Percentiles rank a stretch among this genome's conserved stretches.
phyloP scores from a whole-genome alignment of 2,329 filamentous ascomycete genomes.

The Tolypocladium amazonense region DNA sequence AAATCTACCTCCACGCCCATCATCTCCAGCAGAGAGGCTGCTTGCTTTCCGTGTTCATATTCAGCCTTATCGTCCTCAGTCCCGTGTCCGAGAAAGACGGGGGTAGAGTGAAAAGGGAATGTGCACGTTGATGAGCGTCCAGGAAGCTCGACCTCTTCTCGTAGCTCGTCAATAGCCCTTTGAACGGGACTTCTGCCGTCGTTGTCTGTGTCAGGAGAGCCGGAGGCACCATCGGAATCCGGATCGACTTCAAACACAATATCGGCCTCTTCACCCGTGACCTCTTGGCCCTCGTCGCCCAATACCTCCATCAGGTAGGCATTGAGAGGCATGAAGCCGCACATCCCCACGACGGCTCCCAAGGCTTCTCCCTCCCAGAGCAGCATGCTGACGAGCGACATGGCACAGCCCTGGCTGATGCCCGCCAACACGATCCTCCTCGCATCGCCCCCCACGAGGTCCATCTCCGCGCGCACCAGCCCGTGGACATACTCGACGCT shows the following conservation, averaged over 20 bases:
- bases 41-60: conserved; percentile 20
- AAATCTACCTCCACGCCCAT: conserved; percentile 24
- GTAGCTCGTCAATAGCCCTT: conserved; percentile 13
- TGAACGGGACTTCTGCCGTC: conserved; percentile 6
- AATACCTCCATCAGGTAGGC: conserved; percentile 14
- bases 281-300: neutral
- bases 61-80: conserved; percentile 29
- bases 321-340: conserved; percentile 34
- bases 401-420: conserved; percentile 44
- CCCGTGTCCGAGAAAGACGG: conserved; percentile 36
- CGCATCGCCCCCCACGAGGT: conserved; percentile 19
- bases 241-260: conserved; percentile 9
- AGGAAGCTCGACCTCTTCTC: conserved; percentile 16
- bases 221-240: neutral
- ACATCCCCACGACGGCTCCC: conserved; percentile 30
- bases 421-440: conserved; percentile 35
- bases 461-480: conserved; percentile 24
- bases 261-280: conserved; percentile 4
- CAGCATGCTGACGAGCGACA: conserved; percentile 28
- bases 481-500: conserved; percentile 27
- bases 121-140: neutral
- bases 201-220: neutral
- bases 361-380: conserved; percentile 29
- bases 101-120: conserved; percentile 15
- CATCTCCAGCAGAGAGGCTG: conserved; percentile 19